Percentiles rank a stretch among this genome's conserved stretches.
phyloP scores from a whole-genome alignment of 768 basidiomycete species.

The Russula earlei region DNA sequence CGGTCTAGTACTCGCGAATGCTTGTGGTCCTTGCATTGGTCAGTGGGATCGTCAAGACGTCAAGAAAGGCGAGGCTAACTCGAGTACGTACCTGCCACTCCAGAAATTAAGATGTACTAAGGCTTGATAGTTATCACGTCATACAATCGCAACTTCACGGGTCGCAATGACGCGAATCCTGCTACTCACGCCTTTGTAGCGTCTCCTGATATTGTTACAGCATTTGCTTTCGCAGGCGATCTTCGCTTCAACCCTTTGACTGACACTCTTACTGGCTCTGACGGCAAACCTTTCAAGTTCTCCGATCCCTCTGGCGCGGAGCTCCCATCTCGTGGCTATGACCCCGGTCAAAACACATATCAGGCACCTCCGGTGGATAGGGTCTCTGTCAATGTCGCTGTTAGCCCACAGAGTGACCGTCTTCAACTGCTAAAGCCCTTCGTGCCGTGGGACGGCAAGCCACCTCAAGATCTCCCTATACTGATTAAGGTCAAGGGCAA shows the following conservation, averaged over 20 bases:
- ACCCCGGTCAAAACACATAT: conserved; percentile 96
- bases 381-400: conserved; percentile 73
- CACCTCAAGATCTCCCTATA: conserved; percentile 78
- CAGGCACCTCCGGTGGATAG: conserved; percentile 88
- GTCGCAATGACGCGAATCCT: conserved; percentile 98
- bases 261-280: conserved; percentile 76
- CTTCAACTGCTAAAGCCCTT: conserved; percentile 88
- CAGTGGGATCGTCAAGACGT: conserved; percentile 98
- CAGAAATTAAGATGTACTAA: not conserved
- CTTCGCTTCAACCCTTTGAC: conserved; percentile 96
- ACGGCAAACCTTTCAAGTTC: conserved; percentile 98
- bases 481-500: conserved; percentile 99
- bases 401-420: conserved; percentile 78
- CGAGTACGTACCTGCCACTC: conserved; percentile 48
- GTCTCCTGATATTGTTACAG: conserved; percentile 92
- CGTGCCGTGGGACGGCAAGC: conserved; percentile 88
- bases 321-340: conserved; percentile 92
- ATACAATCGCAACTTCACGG: conserved; percentile 99
- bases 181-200: conserved; percentile 96
- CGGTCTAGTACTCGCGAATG: conserved; percentile 92
- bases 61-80: conserved; percentile 94
- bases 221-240: conserved; percentile 88
- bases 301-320: conserved; percentile 84
- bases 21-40: conserved; percentile 98
- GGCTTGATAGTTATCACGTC: conserved; percentile 77